Evolutionary conservation across 176 grass and related monocot genomes (phyloP), one percentile per base, ranked within the genome.

Genomic region (Zoysia japonica): DNA sequence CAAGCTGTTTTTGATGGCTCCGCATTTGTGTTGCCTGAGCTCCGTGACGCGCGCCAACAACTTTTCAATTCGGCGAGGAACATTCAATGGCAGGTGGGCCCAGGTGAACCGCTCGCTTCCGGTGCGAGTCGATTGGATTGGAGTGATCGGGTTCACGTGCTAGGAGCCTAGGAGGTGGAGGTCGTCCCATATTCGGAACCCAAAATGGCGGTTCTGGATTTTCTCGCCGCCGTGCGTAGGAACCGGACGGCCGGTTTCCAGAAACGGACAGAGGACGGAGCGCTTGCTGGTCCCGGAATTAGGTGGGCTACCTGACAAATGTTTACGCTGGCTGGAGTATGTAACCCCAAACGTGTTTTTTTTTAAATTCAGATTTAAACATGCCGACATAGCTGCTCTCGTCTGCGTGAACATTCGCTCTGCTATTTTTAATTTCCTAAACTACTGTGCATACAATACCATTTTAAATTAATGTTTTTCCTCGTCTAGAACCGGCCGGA

Each of bases 121-220:
- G 28, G 28, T 47, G 20, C n/a, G 14, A 9, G 16, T 11, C 1
- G 53, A 46, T 28, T 72, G 9, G 72, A 28, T 28, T 28, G 28
- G 28, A 28, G 28, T 28, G 28, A 28, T 28, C 28, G 28, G 72
- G 14, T 76, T 76, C 73, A 76, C 55, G 55, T 76, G 73, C 11
- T 11, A 76, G 11, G 55, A 41, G 61, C 45, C 28, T 76, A 5
- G 73, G 55, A 14, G 28, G 28, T 28, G 28, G 28, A 28, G 28
- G 28, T 28, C 28, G 28, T 28, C 28, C 28, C 28, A 28, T 28
- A 28, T 28, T 28, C 28, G 28, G 28, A 76, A 47, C 73, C 41
- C 61, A 40, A 7, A 75, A 75, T 46, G 72, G 72, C 54, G 16
- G 40, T 75, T 46, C 41, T 75, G 54, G 53, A 75, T 75, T 35